Base-by-base conservation (phyloP, 2,329 filamentous ascomycete species). In the Hymenoscyphus fructigenus region DNA sequence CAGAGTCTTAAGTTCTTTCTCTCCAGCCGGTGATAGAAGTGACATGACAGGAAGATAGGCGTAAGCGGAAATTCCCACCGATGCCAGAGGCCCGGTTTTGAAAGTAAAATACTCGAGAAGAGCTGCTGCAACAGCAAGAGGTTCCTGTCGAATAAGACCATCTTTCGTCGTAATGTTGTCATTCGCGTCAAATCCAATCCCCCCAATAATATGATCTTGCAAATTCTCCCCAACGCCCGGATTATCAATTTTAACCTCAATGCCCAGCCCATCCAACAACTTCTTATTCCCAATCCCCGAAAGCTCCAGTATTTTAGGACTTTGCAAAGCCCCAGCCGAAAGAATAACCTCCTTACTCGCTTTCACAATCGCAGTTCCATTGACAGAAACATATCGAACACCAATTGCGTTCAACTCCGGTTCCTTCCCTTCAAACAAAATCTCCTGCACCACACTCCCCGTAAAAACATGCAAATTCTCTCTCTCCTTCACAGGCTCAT, bases 211-310 rank as follows among this genome's bases (percentile, higher is more conserved):
- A 28, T 76, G 75, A 60, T 84, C 82, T 62, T 78, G 77, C 67
- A 84, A 76, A 62, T 81, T 80, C 68, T 82, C 75, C 3, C 82
- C 83, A 1, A 84, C 83, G 2, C 80, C 81, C 0, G 79, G 79
- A 41, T 70, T 70, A 41, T 67, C 59, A 15, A 69, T 61, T 0
- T 66, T 36, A 14, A 67, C 61, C 5, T 29, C 6, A 32, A 72
- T 70, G 12, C 64, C 66, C 23, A 62, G 26, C 2, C 5, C 2
- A 34, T 67, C 36, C 15, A 73, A 65, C 7, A 66, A 55, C 5
- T 63, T 62, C 20, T 23, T n/a, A 20, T 53, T 44, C 7, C 74
- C 74, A 44, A 76, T 68, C 23, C 74, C 74, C 15, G 75, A 76
- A 20, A 75, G 62, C 65, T 76, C 74, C 14, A 76, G 67, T 32